A percentile compares a stretch with the other conserved stretches of the same genome.
Conservation (phyloP, 345 rosid species). For the Lepidium sativum region DNA sequence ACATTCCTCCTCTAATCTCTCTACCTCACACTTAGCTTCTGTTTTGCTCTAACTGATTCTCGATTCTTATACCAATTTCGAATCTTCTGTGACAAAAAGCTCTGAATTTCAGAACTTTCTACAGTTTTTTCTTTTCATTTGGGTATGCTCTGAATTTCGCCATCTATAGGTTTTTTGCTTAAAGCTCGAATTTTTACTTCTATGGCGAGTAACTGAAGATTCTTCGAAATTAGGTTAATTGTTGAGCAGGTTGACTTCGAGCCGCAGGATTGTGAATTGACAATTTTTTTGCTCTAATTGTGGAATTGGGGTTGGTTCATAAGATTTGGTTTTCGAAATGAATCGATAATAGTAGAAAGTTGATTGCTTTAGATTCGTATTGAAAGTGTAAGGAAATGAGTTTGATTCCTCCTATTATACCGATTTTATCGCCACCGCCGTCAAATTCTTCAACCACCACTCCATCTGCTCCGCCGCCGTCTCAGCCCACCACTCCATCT, state of each 20-base stretch:
- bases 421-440: constrained; percentile 31
- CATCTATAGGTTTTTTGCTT: neutral
- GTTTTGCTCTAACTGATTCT: neutral
- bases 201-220: neutral
- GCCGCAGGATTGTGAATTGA: neutral
- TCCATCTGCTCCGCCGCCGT: constrained; percentile 34
- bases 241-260: constrained; percentile 1
- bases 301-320: constrained; percentile 7
- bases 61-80: constrained; percentile 8
- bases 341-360: constrained; percentile 1
- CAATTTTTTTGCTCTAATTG: neutral
- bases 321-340: constrained; percentile 12
- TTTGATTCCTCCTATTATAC: constrained; percentile 43
- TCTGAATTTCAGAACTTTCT: neutral
- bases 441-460: constrained; percentile 31
- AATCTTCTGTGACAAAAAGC: neutral
- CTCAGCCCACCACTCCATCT: constrained; percentile 36
- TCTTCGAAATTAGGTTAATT: neutral
- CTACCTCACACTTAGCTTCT: neutral
- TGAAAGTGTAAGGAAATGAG: constrained; percentile 34
- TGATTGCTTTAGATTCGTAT: neutral
- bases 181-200: constrained; percentile 3
- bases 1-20: neutral
- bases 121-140: neutral
- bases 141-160: neutral